Base-by-base conservation (phyloP, 78 protist species). In the Corallochytrium limacisporum region DNA sequence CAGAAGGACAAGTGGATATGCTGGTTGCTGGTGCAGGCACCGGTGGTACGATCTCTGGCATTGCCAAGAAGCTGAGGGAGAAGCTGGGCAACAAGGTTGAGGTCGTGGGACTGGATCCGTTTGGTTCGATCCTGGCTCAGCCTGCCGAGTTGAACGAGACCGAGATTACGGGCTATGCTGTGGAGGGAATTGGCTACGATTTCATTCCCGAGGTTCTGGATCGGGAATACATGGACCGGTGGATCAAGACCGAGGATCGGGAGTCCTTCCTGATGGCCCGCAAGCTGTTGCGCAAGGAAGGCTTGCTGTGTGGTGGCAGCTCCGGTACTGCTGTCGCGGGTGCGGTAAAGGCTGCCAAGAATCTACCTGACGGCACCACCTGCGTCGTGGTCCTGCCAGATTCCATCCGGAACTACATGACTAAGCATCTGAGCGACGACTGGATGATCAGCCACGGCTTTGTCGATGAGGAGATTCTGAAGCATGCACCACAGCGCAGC, bases 171-270 rank as follows among this genome's bases (percentile, higher is more conserved):
- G 79, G 81, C 49, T 79, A 81, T 69, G 65, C 57, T 44, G 85
- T 92, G 32, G 91, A 89, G 67, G 99, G 99, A 50, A 90, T 90
- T n/a, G 99, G 98, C 49, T 82, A 89, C 69, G 96, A 80, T 62
- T 92, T 92, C 46, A 81, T 87, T 40, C 94, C 93, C 36, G 28
- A 32, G 1, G 84, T 81, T 7, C 61, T 80, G 40, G 90, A 85
- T 36, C 77, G 84, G 32, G 5, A 20, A 18, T 2, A 24, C n/a
- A 26, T 71, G 18, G 76, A 71, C 53, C 49, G 18, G 46, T 90
- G 95, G 94, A 13, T 72, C 74, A 90, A 88, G 82, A 42, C 85
- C 31, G 65, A 55, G 4, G 95, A 92, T 63, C 10, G 24, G 6
- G 86, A 69, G 32, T 79, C 94, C 0, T 75, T 92, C 72, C n/a